A percentile compares a stretch with the other conserved stretches of the same genome.
These are phyloP conservation scores for Tilletia walkeri DNA, from an alignment of 1,284 basidiomycete genomes.

Conservation along the genomic window DNA sequence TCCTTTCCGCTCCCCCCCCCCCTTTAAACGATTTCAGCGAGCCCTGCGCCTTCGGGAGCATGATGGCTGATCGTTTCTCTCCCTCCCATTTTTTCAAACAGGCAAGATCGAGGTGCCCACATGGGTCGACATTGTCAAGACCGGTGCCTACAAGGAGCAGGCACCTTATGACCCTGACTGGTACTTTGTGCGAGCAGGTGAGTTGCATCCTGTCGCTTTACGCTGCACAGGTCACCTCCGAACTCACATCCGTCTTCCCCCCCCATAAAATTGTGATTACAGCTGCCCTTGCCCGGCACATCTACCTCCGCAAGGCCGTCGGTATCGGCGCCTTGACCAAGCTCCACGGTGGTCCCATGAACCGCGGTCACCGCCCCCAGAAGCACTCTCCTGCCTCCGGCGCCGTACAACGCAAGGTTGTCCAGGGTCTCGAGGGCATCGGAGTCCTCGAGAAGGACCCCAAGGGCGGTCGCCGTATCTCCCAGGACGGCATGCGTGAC, in stretches of 20 bases:
- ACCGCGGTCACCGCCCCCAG: conserved; percentile 79
- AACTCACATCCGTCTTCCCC: not conserved
- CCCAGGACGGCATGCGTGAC: conserved; percentile 93
- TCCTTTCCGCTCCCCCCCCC: not conserved
- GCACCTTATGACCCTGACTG: conserved; percentile 99
- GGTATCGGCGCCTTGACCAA: conserved; percentile 93
- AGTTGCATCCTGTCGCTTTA: conserved; percentile 49
- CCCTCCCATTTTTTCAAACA: conserved; percentile 27
- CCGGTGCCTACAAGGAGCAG: conserved; percentile 94
- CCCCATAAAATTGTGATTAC: conserved; percentile 18
- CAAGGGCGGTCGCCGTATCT: conserved; percentile 92
- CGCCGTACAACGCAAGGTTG: conserved; percentile 64
- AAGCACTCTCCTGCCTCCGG: conserved; percentile 87
- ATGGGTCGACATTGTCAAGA: conserved; percentile 99
- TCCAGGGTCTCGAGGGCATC: conserved; percentile 97
- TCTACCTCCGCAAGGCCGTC: conserved; percentile 99
- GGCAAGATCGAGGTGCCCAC: conserved; percentile 95
- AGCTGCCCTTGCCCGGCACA: conserved; percentile 97
- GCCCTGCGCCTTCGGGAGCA: conserved; percentile 18
- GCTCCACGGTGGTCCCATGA: conserved; percentile 93
- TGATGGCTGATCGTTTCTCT: conserved; percentile 7
- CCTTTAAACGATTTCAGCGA: conserved; percentile 9
- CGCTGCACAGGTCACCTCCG: not conserved
- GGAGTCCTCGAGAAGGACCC: conserved; percentile 88
- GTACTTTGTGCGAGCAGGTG: conserved; percentile 98